Evolutionary conservation across 768 basidiomycete species (phyloP), one percentile per base, ranked within the genome.

Genomic region (Pisolithus microcarpus): DNA sequence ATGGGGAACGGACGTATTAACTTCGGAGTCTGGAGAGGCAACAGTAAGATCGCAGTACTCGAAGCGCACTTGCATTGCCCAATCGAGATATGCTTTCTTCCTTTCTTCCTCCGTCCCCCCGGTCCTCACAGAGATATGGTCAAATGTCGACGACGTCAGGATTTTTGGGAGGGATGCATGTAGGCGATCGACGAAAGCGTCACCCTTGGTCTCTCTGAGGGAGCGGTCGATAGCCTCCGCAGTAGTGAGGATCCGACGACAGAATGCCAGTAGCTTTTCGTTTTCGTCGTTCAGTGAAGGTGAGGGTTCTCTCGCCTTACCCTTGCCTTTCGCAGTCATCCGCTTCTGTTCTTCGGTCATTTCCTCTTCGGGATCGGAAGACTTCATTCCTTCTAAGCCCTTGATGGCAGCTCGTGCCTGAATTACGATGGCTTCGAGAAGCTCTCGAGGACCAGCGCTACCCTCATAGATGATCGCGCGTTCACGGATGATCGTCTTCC

Each of bases 361-460:
- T 63, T 88, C 85, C 52, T 77, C 75, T n/a, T 72, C 64, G 5
- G 70, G 62, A 45, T 82, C 78, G 7, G 68, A 63, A 15, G 69
- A 62, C 56, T 81, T 84, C 39, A 74, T 68, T 15, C 84, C 81
- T 64, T 90, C 85, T 39, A 94, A 68, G 7, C 91, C 88, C 65
- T 93, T 94, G 64, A 93, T 72, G 3, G 93, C 93, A 21, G 94
- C 92, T 53, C 87, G 83, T 3, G 93, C 91, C 68, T 97, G 94
- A 46, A 95, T 91, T 49, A 85, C 88, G 50, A 94, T 87, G 6
- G 82, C 86, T 67, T 97, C 94, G 47, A 97, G 74, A 28, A 96
- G 75, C 63, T 96, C 94, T 48, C 94, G 83, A 8, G 94, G 94
- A 8, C 90, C 86, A 3, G 91, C 80, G 49, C 87, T 87, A 43